A percentile compares a stretch with the other conserved stretches of the same genome.
phyloP scores from a whole-genome alignment of 2,329 filamentous ascomycete genomes.

The Ceratocystis diversiconidia region DNA sequence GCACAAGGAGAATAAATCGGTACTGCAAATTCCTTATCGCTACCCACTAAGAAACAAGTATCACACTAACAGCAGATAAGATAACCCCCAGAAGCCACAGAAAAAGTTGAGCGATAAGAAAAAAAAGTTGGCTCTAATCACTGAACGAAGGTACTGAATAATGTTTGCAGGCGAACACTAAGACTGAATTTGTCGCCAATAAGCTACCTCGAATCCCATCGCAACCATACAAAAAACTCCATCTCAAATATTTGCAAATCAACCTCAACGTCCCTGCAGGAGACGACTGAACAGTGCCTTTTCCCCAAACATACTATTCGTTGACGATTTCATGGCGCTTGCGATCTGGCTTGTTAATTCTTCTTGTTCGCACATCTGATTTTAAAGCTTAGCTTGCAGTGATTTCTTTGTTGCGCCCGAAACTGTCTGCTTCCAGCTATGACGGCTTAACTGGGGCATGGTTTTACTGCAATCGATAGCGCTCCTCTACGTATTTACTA shows the following conservation, averaged over 20 bases:
- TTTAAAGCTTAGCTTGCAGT: neutral
- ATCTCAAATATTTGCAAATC: constrained; percentile 5
- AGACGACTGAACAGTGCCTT: constrained; percentile 10
- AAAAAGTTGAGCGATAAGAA: constrained; percentile 17
- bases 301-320: neutral
- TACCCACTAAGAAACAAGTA: neutral
- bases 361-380: neutral
- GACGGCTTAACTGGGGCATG: constrained; percentile 17
- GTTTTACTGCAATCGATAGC: constrained; percentile 11
- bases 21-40: neutral
- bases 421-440: constrained; percentile 7
- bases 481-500: neutral
- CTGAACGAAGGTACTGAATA: neutral
- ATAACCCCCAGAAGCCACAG: constrained; percentile 9
- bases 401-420: constrained; percentile 8
- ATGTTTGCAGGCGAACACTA: constrained; percentile 5
- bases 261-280: constrained; percentile 12
- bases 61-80: neutral
- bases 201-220: constrained; percentile 3
- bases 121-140: constrained; percentile 16
- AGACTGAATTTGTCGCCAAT: constrained; percentile 12
- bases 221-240: neutral
- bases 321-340: constrained; percentile 17
- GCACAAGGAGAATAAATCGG: neutral
- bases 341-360: neutral